Percentiles rank a stretch among this genome's conserved stretches.
These are phyloP conservation scores for Colletotrichum acutatum DNA, from an alignment of 2,329 filamentous ascomycete species.

Conservation along the genomic window DNA sequence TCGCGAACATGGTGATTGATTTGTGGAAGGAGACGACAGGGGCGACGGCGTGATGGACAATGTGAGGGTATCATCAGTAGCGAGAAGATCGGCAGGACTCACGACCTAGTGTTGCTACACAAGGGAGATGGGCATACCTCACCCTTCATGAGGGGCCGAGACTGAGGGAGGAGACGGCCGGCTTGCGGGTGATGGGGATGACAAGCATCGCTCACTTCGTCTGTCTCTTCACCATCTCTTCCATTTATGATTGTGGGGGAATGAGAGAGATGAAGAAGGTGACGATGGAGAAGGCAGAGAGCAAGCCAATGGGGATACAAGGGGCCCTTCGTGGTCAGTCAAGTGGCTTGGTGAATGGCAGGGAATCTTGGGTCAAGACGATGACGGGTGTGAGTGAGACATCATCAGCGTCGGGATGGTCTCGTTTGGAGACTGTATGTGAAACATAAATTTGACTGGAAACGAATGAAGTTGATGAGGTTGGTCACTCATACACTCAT, in stretches of 20 bases:
- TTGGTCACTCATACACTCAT: not conserved
- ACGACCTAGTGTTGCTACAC: not conserved
- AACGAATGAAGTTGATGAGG: not conserved
- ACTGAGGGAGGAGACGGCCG: not conserved
- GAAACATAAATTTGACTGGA: not conserved
- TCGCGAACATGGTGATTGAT: slow-evolving; percentile 14
- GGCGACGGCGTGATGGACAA: not conserved
- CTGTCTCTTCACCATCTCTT: not conserved
- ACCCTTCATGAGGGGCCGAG: not conserved
- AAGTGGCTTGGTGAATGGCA: not conserved
- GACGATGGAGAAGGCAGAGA: not conserved
- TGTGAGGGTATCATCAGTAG: not conserved
- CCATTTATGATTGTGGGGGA: not conserved
- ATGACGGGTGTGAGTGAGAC: not conserved
- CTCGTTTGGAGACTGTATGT: not conserved
- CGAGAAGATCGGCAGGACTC: not conserved
- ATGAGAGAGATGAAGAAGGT: not conserved
- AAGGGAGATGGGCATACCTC: not conserved
- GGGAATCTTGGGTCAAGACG: not conserved
- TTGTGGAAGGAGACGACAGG: slow-evolving; percentile 18
- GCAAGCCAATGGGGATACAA: not conserved
- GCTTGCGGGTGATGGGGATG: not conserved
- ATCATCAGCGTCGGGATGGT: not conserved
- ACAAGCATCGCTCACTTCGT: not conserved
- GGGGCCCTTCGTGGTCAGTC: not conserved